Percentiles rank a stretch among this genome's conserved stretches.
Conservation (phyloP, 306 rosid species). For the Elaeagnus macrophylla region DNA sequence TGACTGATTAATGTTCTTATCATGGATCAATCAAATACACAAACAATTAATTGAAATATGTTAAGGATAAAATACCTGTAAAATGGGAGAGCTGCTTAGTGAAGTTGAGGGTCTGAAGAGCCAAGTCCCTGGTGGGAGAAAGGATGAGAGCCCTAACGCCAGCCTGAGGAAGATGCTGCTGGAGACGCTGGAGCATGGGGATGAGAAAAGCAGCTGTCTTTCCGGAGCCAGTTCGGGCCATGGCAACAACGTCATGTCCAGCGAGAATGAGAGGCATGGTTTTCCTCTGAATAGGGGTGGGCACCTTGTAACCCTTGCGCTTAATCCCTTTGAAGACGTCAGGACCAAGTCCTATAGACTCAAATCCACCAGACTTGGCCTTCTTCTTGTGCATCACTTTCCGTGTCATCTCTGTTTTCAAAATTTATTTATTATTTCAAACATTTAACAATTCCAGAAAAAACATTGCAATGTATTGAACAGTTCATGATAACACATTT, state of each 20-base stretch:
- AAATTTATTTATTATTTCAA: too few relatives aligned
- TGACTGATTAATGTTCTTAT: too few relatives aligned
- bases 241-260: constrained; percentile 82
- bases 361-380: constrained; percentile 77
- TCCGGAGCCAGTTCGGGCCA: constrained; percentile 99
- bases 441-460: too few relatives aligned
- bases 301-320: constrained; percentile 84
- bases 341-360: constrained; percentile 53
- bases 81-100: constrained; percentile 65
- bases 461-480: too few relatives aligned
- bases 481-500: too few relatives aligned
- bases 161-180: constrained; percentile 64
- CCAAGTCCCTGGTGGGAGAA: constrained; percentile 84
- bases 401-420: constrained; percentile 33
- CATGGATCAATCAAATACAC: not conserved
- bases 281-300: constrained; percentile 91
- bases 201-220: constrained; percentile 85
- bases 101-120: constrained; percentile 80
- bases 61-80: constrained; percentile 34
- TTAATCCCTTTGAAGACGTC: constrained; percentile 56
- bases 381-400: constrained; percentile 46
- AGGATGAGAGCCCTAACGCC: constrained; percentile 81
- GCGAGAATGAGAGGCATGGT: constrained; percentile 86
- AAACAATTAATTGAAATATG: too few relatives aligned
- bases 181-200: constrained; percentile 79